These are phyloP conservation scores for Sphagnum fallax DNA, from an alignment of 228 moss, liverwort and hornwort species.

Conservation along the genomic window DNA sequence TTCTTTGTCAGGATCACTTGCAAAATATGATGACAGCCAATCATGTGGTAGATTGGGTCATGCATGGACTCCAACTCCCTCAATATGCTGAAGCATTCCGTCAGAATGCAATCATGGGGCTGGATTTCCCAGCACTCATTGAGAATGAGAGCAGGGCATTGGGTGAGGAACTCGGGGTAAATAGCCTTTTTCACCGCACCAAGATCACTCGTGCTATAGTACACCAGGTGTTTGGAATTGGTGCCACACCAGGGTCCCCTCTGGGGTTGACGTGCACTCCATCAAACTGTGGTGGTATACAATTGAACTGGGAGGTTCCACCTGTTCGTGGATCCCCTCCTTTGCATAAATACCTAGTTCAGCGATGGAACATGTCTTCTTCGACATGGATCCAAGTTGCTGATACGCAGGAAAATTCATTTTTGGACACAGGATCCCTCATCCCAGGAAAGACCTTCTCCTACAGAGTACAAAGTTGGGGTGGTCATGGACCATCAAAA, in stretches of 20 bases:
- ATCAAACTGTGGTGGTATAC: slow-evolving; percentile 35
- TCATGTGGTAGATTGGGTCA: slow-evolving; percentile 51
- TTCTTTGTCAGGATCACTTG: slow-evolving; percentile 37
- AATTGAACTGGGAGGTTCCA: slow-evolving; percentile 39
- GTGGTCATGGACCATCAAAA: slow-evolving; percentile 37
- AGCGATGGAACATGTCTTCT: slow-evolving; percentile 42
- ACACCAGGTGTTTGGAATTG: slow-evolving; percentile 52
- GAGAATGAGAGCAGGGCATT: slow-evolving; percentile 44
- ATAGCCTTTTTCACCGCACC: slow-evolving; percentile 41
- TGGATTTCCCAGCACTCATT: slow-evolving; percentile 52
- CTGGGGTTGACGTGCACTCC: slow-evolving; percentile 26
- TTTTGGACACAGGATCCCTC: slow-evolving; percentile 34
- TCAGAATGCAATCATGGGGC: slow-evolving; percentile 41
- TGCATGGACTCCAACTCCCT: slow-evolving; percentile 45
- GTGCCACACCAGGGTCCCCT: slow-evolving; percentile 34
- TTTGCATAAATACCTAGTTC: slow-evolving; percentile 43
- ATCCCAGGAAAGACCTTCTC: slow-evolving; percentile 30
- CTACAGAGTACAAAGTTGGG: slow-evolving; percentile 47
- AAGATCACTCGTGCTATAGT: slow-evolving; percentile 48
- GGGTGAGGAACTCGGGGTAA: slow-evolving; percentile 45
- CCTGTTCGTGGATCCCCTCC: slow-evolving; percentile 31
- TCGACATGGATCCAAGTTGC: slow-evolving; percentile 42
- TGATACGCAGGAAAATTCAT: slow-evolving; percentile 26
- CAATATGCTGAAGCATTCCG: slow-evolving; percentile 46
- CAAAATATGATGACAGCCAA: slow-evolving; percentile 56